Evolutionary conservation across 495 filamentous ascomycete genomes (phyloP), one percentile per base, ranked within the genome.

Genomic region (Peziza echinospora): DNA sequence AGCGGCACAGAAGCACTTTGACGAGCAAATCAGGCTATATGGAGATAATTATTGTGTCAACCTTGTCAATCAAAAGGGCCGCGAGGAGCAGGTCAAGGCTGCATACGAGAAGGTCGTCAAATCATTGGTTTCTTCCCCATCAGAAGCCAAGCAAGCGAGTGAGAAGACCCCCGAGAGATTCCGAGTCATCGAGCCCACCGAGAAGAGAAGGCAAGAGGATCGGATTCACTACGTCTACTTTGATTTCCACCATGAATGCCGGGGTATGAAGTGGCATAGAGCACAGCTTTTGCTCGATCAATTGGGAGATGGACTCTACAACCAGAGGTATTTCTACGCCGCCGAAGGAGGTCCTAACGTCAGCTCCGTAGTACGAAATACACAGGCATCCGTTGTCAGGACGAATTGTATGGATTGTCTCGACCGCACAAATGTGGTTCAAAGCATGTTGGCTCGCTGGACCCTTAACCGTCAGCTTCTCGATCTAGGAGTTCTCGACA

Each of bases 401-500:
- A 94, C 89, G 19, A 97, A 97, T 58, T 97, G 89, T 63, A 96
- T 97, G 89, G 89, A 97, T 64, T 97, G 91, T 54, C 71, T 97
- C 9, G 89, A 97, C 63, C 83, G 89, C 45, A 97, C 89, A 43
- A 97, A 97, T 59, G 84, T 97, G 8, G 81, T 97, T 2, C 89
- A 97, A 61, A 89, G 80, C 57, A 89, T 93, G 80, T 70, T 97
- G 17, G 89, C 78, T 17, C 79, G 84, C 44, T 85, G 74, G 72
- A 78, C 77, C 10, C 63, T 96, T n/a, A 86, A 81, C 44, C 75
- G 80, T 28, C 85, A 92, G 63, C 72, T 97, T 26, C 70, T 71
- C 44, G 89, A 96, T 54, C 66, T 85, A 9, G 83, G 80, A 23
- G 64, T 91, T 43, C 67, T 94, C 26, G 59, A 70, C 16, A 67